These are phyloP conservation scores for Eucalyptus brandiana DNA, from an alignment of 345 rosid species.

Conservation along the genomic window DNA sequence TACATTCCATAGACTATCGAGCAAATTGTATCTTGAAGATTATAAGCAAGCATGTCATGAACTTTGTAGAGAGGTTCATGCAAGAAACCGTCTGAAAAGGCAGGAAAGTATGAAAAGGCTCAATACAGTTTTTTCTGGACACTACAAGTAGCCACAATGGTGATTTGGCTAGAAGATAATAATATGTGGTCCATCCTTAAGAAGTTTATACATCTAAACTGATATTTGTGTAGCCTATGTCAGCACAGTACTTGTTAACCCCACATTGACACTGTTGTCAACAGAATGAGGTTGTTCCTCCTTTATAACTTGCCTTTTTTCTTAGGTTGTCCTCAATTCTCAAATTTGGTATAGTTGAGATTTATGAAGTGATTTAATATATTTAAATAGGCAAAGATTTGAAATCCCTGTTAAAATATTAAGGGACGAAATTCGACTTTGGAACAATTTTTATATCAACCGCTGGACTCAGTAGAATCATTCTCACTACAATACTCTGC, in stretches of 20 bases:
- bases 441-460: background rate
- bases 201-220: background rate
- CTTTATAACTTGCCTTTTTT: background rate
- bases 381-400: background rate
- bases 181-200: background rate
- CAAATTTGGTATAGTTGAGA: background rate
- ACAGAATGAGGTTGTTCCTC: background rate
- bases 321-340: background rate
- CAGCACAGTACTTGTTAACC: background rate
- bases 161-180: background rate
- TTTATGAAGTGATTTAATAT: background rate
- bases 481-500: background rate
- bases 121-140: background rate
- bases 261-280: background rate
- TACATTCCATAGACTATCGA: background rate
- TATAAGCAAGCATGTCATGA: background rate
- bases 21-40: background rate
- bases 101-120: background rate
- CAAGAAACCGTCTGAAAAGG: background rate
- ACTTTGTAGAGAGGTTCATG: background rate
- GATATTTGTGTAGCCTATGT: background rate
- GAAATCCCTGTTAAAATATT: background rate
- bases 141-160: background rate
- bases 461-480: background rate
- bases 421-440: background rate